Percentiles rank a stretch among this genome's conserved stretches.
These are phyloP conservation scores for Plasmodium vinckei DNA, from an alignment of 169 alveolate species.

Conservation along the genomic window DNA sequence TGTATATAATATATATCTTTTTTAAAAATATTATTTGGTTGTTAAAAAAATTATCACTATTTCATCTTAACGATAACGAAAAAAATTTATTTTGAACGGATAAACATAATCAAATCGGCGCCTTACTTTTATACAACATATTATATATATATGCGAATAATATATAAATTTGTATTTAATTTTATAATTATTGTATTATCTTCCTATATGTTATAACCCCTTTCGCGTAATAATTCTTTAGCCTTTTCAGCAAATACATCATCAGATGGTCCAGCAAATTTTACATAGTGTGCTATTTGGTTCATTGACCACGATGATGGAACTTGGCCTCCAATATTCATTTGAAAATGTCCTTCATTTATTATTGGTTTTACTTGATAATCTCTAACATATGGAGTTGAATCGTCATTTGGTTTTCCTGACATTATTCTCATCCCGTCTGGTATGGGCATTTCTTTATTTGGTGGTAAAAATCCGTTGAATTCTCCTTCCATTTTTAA, in stretches of 20 bases:
- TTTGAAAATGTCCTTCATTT: conserved; percentile 62
- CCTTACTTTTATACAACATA: background rate
- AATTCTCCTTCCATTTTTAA: conserved; percentile 39
- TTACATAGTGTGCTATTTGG: conserved; percentile 63
- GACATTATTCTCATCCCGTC: conserved; percentile 51
- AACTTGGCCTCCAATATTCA: conserved; percentile 66
- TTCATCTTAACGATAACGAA: conserved; percentile 2
- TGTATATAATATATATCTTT: background rate
- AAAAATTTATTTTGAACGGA: conserved; percentile 17
- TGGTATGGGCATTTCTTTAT: conserved; percentile 43
- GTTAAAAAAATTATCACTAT: conserved; percentile 19
- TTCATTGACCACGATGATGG: conserved; percentile 71
- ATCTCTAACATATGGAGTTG: conserved; percentile 27
- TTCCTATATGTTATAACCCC: conserved; percentile 25
- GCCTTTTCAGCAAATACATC: conserved; percentile 68
- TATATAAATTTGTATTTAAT: conserved; percentile 15
- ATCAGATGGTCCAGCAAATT: conserved; percentile 69
- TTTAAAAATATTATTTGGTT: background rate
- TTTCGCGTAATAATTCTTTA: conserved; percentile 49
- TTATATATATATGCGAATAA: background rate
- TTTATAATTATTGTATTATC: conserved; percentile 8
- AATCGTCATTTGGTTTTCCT: conserved; percentile 34
- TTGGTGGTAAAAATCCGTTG: conserved; percentile 72
- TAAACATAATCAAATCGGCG: background rate
- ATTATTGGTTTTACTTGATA: conserved; percentile 45